phyloP scores from a whole-genome alignment of 164 flowering plant genomes.

The Vitis rotundifolia region DNA sequence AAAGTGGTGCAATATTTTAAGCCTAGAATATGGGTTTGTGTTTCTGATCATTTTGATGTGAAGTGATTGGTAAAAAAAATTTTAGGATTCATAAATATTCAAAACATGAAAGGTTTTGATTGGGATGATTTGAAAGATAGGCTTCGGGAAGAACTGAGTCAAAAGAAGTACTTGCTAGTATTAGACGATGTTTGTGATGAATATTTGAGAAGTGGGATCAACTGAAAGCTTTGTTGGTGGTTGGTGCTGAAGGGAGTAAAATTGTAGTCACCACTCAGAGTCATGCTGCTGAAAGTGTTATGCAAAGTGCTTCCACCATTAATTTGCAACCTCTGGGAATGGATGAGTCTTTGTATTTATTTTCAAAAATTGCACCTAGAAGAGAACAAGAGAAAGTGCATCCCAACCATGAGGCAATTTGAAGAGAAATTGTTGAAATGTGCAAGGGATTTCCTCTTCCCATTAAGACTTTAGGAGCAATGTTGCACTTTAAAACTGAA shows the following conservation, averaged over 20 bases:
- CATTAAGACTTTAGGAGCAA: no score
- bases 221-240: not conserved
- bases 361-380: no score
- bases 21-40: not conserved
- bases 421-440: no score
- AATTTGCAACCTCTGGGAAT: no score
- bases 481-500: not conserved
- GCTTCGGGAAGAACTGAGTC: not conserved
- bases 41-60: not conserved
- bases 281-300: not conserved
- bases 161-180: not conserved
- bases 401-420: no score
- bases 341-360: no score
- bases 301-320: not conserved
- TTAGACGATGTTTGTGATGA: not conserved
- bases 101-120: not conserved
- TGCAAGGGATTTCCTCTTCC: no score
- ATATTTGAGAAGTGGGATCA: not conserved
- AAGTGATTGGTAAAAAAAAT: not conserved
- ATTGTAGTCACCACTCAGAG: no score
- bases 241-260: not conserved
- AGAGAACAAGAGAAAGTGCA: no score
- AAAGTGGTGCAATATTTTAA: not conserved
- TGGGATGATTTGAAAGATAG: not conserved
- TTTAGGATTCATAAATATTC: not conserved